Evolutionary conservation across 2,329 filamentous ascomycete genomes (phyloP), one percentile per base, ranked within the genome.

Genomic region (Thelonectria rubi): DNA sequence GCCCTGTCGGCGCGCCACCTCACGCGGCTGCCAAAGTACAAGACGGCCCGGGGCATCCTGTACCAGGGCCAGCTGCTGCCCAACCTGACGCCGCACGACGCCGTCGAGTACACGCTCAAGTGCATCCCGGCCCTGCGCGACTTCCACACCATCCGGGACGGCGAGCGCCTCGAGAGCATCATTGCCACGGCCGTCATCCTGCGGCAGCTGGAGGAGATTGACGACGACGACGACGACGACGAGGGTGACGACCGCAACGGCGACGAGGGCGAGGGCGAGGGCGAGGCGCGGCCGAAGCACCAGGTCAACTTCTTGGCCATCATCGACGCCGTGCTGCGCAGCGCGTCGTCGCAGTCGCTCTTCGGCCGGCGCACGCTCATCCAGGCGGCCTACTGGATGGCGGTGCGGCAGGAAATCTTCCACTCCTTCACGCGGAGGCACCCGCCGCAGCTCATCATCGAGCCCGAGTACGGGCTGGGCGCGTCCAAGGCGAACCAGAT

Each of bases 341-440:
- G 77, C 45, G 73, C 75, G 3, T 75, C 77, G 2, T 76, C 77
- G 1, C 70, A 75, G 52, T 71, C 75, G 17, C 71, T 77, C n/a
- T 77, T 79, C 37, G 73, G 73, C 1, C 72, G 71, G 21, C 66
- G 76, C 32, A 74, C 75, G 21, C 68, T 79, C 14, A 75, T 78
- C 52, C 77, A 77, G 43, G 77, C 77, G 1, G 73, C 77, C 7
- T 79, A 79, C 55, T 79, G 77, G 77, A 79, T 79, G 72, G 77
- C 77, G 2, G 69, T 79, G 18, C 56, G 77, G 26, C 77, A 79
- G 54, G 77, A 79, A 43, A 78, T 79, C 4, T 79, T 77, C 58
- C 76, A 79, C 50, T 78, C 77, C 0, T 77, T 79, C 39, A 79
- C 77, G 2, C 73, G 75, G 32, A 69, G 72, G 8, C 75, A 79